Conservation (phyloP, 805 yeast species). For the Candida sonorensis region DNA sequence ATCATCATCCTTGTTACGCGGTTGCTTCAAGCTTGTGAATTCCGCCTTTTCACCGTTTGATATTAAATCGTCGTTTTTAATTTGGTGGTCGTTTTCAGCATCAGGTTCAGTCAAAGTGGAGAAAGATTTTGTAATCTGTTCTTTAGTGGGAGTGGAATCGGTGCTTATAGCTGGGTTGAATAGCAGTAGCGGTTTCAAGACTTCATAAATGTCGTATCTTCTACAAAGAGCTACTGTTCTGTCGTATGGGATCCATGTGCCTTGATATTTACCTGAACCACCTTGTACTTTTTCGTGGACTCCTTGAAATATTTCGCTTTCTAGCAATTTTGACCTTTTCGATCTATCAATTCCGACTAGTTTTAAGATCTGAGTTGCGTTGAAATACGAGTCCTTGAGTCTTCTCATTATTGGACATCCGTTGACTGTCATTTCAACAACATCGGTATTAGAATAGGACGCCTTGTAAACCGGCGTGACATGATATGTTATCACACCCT, state of each 20-base stretch:
- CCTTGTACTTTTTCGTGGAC: conserved; percentile 66
- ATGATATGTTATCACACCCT: conserved; percentile 11
- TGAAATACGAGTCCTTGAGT: conserved; percentile 54
- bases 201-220: conserved; percentile 51
- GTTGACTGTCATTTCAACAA: conserved; percentile 51
- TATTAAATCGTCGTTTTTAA: too few species aligned
- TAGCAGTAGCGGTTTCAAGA: conserved; percentile 42
- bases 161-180: conserved; percentile 33
- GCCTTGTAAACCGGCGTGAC: conserved; percentile 44
- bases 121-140: conserved; percentile 25
- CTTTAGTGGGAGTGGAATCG: conserved; percentile 41
- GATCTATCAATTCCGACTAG: conserved; percentile 64
- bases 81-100: too few species aligned
- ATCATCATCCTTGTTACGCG: conserved; percentile 3
- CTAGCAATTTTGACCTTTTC: conserved; percentile 55
- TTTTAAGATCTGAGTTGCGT: conserved; percentile 67
- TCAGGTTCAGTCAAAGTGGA: conserved; percentile 18
- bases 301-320: conserved; percentile 57
- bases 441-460: conserved; percentile 56
- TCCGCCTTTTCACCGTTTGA: too few species aligned
- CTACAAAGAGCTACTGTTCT: conserved; percentile 53
- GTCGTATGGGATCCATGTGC: conserved; percentile 67
- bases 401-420: conserved; percentile 66
- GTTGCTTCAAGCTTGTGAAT: too few species aligned
- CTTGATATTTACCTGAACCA: conserved; percentile 70